Percentiles rank a stretch among this genome's conserved stretches.
phyloP scores from a whole-genome alignment of 129 eudicot species.

The Pittosporum tobira region DNA sequence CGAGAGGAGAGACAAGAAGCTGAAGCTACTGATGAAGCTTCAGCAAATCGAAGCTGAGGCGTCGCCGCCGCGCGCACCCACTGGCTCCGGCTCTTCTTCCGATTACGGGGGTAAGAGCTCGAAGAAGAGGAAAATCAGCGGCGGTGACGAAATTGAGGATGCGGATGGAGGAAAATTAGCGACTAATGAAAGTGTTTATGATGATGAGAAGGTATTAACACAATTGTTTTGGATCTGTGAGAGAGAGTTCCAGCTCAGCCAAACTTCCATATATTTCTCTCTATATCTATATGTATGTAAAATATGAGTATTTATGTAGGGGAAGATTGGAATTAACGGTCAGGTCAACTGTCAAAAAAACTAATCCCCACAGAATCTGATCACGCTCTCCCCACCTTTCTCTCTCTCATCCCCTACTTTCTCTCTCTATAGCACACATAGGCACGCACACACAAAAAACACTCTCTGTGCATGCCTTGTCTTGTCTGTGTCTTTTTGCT shows the following conservation, averaged over 20 bases:
- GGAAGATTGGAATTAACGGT: constrained; percentile 37
- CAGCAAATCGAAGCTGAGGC: constrained; percentile 16
- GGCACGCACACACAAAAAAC: too few species aligned
- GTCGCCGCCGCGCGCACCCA: constrained; percentile 31
- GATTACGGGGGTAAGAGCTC: constrained; percentile 22
- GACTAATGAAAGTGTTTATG: constrained; percentile 17
- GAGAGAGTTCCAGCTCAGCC: constrained; percentile 34
- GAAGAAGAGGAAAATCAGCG: constrained; percentile 54
- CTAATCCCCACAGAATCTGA: constrained; percentile 75
- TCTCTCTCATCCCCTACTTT: constrained; percentile 31
- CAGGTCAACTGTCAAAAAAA: constrained; percentile 73
- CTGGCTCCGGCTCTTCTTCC: constrained; percentile 22
- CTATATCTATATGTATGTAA: neutral
- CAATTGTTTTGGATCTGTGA: constrained; percentile 25
- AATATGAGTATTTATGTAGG: constrained; percentile 7
- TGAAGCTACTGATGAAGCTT: constrained; percentile 33
- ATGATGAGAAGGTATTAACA: constrained; percentile 42
- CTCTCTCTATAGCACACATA: constrained; percentile 40
- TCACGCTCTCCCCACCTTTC: constrained; percentile 46
- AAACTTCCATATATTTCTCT: constrained; percentile 12
- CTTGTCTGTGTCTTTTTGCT: constrained; percentile 20
- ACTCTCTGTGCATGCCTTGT: constrained; percentile 26
- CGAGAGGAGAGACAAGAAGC: constrained; percentile 64
- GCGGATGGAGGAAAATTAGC: constrained; percentile 26
- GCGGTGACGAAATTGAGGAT: constrained; percentile 21